Evolutionary conservation across 345 rosid genomes (phyloP), one percentile per base, ranked within the genome.

Genomic region (Ceriops tagal): DNA sequence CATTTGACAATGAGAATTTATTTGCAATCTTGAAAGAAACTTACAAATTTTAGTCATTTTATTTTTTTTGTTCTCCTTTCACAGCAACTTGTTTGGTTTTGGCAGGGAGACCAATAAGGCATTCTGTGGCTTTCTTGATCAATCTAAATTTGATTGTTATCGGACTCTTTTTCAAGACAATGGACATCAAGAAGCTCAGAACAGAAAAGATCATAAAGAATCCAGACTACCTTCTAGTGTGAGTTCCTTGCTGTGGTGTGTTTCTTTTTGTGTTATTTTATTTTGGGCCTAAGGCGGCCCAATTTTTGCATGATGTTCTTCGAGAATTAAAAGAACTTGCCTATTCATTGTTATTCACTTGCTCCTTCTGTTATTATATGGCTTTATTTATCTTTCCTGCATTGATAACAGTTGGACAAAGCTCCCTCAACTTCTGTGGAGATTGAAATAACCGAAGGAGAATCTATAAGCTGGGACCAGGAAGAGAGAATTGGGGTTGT

Each of bases 101-200:
- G 55, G 26, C 83, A 92, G 98, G 91, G 99, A 95, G 78, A 78
- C 75, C 55, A 92, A 88, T 60, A 95, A 95, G 78, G 98, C 99
- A 55, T 83, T 89, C 65, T 92, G 98, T 80, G 99, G 99, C 69
- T 92, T 92, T 81, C 70, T 64, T 75, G 80, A 81, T 73, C 84
- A 71, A 71, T 81, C 84, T 62, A 87, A 82, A 63, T 70, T 66
- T 68, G 59, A 73, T 58, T 79, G 80, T 64, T 74, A 71, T 67
- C 72, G 71, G 77, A 79, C 65, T 53, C 46, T 73, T n/a, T 72
- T 73, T 69, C 79, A 35, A 71, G 80, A 79, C 26, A 64, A 56
- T 58, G 77, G 64, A 62, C 65, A 52, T 62, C 51, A 64, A 64
- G 78, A 78, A 65, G 58, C 71, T 62, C 73, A 53, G 66, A 69